A percentile compares a stretch with the other conserved stretches of the same genome.
Conservation (phyloP, 139 green algal genomes). For the Chlorella sp. region DNA sequence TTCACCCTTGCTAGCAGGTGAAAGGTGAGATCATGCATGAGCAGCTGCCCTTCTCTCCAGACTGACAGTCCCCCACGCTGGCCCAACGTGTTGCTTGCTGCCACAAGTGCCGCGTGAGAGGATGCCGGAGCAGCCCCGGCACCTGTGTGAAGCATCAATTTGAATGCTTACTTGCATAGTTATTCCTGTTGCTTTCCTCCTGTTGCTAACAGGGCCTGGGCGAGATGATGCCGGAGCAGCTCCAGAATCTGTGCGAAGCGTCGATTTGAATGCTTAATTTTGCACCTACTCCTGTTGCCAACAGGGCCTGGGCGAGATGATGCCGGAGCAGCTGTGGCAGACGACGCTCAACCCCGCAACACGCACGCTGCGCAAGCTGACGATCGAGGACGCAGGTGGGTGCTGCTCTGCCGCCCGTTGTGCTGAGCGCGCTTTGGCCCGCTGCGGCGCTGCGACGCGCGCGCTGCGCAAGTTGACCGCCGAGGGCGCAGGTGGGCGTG, state of each 20-base stretch:
- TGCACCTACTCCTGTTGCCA: neutral
- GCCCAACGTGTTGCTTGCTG: no score
- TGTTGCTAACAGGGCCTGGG: neutral
- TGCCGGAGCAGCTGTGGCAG: constrained; percentile 97
- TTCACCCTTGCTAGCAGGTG: no score
- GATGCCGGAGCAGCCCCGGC: neutral
- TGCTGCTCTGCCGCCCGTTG: no score
- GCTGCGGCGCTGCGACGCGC: constrained; percentile 70
- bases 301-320: constrained; percentile 97
- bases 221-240: neutral
- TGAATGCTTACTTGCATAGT: no score
- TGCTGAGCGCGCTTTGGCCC: no score
- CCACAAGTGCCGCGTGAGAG: neutral
- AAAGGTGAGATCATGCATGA: no score
- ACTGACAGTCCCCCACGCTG: no score
- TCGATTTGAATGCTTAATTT: no score
- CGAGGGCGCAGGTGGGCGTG: constrained; percentile 62
- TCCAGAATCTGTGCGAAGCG: no score
- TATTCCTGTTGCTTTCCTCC: neutral
- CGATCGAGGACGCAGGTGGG: constrained; percentile 69
- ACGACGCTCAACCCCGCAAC: constrained; percentile 94
- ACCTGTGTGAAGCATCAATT: no score
- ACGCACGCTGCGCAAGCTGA: constrained; percentile 73
- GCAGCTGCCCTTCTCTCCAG: no score
- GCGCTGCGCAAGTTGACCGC: constrained; percentile 69